Conservation (phyloP, 2,329 filamentous ascomycete species). For the Neofusicoccum laricinum region DNA sequence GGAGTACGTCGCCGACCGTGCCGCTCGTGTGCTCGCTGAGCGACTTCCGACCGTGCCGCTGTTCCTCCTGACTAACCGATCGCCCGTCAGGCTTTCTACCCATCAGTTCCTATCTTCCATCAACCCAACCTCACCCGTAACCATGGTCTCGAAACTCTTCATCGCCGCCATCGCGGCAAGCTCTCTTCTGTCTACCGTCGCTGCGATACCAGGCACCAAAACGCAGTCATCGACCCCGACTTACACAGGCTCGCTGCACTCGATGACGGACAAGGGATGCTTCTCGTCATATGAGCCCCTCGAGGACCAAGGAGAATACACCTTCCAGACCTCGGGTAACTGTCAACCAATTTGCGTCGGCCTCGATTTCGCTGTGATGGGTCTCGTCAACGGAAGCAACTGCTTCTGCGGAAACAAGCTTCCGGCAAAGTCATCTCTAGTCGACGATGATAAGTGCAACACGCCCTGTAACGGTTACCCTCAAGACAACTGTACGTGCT, state of each 20-base stretch:
- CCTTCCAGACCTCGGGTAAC: constrained; percentile 54
- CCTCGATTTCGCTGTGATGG: constrained; percentile 57
- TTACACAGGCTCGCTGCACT: constrained; percentile 25
- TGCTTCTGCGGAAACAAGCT: constrained; percentile 74
- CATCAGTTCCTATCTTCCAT: neutral
- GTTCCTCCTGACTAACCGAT: constrained; percentile 3
- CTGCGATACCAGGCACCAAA: constrained; percentile 21
- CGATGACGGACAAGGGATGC: constrained; percentile 47
- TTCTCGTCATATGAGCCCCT: constrained; percentile 49
- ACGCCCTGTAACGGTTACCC: constrained; percentile 63
- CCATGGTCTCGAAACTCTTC: constrained; percentile 34
- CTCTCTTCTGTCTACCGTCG: constrained; percentile 28
- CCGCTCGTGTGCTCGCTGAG: neutral
- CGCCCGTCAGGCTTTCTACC: neutral
- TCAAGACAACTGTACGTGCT: constrained; percentile 62
- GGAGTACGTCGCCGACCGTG: constrained; percentile 1
- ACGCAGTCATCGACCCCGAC: constrained; percentile 31
- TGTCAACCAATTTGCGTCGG: constrained; percentile 53
- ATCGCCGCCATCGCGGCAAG: constrained; percentile 32
- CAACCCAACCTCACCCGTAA: constrained; percentile 15
- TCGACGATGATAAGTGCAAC: constrained; percentile 61
- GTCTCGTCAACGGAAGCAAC: constrained; percentile 56
- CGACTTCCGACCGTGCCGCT: constrained; percentile 4
- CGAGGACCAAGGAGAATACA: constrained; percentile 46
- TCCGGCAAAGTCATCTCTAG: constrained; percentile 55